Evolutionary conservation across 495 filamentous ascomycete genomes (phyloP), one percentile per base, ranked within the genome.

Genomic region (Astrocystis sublimbata): DNA sequence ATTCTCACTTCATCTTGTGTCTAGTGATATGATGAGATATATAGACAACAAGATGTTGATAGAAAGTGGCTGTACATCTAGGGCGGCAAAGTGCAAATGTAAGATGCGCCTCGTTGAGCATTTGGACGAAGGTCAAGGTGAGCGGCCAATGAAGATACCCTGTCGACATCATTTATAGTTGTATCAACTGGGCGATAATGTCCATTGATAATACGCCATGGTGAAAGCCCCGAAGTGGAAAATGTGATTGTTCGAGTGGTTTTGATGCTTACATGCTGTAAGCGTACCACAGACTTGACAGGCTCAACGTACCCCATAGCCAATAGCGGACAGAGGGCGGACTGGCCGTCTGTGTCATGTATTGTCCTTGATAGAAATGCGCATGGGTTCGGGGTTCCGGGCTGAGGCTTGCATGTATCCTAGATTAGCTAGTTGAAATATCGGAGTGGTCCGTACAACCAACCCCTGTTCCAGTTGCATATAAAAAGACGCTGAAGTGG

Each of bases 391-490:
- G 36, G 38, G 28, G 10, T 45, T 17, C 45, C 43, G 40, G 54
- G 54, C 54, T 57, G 54, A 57, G 40, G 23, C 38, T 19, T 31
- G 54, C 40, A 57, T 41, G 33, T 43, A 31, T 57, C 45, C 54
- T 57, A 57, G 43, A 15, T 33, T 21, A n/a, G 12, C 23, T 45
- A 33, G 38, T 4, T 40, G 40, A 38, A 15, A 23, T 15, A 42
- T 26, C 52, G 35, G 23, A 13, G 17, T 41, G 26, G 54, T 45
- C 38, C 40, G 40, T 30, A 45, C 17, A 35, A 23, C 36, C 17
- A 35, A 23, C 36, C 53, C 53, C 53, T 56, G 28, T 13, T 28
- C 54, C 26, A 30, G 46, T 8, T 49, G 46, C 17, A 49, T 23
- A 30, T 49, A 23, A 23, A 6, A 35, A 23, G 28, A 17, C 23